Evolutionary conservation across 495 filamentous ascomycete species (phyloP).

Genomic region (Penicillium cosmopolitanum): DNA sequence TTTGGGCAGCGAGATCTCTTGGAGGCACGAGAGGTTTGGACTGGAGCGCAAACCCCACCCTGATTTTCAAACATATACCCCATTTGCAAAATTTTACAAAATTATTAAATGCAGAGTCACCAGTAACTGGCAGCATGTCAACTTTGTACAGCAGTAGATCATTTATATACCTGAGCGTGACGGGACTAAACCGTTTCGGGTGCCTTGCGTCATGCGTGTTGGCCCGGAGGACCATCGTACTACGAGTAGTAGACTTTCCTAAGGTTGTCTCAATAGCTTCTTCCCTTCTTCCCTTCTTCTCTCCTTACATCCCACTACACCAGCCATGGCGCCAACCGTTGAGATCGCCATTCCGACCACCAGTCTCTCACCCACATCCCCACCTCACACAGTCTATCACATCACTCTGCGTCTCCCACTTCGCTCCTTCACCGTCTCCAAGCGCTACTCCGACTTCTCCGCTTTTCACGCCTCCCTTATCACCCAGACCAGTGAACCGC

Average conservation of each 20-base stretch:
- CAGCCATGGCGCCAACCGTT: constrained; percentile 70
- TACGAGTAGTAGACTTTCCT: no score
- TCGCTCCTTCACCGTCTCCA: constrained; percentile 82
- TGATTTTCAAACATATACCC: constrained; percentile 20
- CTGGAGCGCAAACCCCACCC: not conserved
- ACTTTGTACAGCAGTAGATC: not conserved
- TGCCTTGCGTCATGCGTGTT: constrained; percentile 18
- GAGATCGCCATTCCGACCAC: constrained; percentile 84
- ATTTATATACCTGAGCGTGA: constrained; percentile 3
- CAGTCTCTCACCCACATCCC: constrained; percentile 61
- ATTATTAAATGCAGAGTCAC: not conserved
- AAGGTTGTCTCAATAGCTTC: not conserved
- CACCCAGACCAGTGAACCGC: constrained; percentile 61
- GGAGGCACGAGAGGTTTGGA: constrained; percentile 63
- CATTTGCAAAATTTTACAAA: constrained; percentile 4
- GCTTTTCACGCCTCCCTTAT: constrained; percentile 72
- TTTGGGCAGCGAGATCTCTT: constrained; percentile 91
- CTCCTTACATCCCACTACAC: constrained; percentile 1
- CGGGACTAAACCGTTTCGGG: constrained; percentile 17
- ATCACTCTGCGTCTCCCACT: constrained; percentile 87
- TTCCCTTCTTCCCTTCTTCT: not conserved
- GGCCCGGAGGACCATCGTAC: no score
- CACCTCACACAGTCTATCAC: constrained; percentile 90
- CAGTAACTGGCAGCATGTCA: no score
- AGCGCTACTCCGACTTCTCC: constrained; percentile 93